Conservation (phyloP, 2,329 filamentous ascomycete genomes). For the Teratosphaeria destructans region DNA sequence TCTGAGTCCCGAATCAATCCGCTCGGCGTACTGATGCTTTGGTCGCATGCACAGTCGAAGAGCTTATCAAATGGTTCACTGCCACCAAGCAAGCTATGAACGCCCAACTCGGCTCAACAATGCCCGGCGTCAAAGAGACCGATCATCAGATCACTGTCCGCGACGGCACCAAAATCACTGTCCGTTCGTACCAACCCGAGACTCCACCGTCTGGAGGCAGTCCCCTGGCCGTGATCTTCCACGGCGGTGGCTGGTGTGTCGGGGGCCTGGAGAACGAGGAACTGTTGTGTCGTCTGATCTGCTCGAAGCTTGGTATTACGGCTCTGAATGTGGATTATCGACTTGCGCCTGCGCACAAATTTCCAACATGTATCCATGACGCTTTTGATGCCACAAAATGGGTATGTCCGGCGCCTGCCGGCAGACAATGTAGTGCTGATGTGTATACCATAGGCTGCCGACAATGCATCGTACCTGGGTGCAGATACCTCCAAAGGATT, state of each 20-base stretch:
- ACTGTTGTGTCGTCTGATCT: conserved; percentile 31
- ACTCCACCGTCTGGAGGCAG: conserved; percentile 10
- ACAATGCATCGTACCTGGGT: conserved; percentile 21
- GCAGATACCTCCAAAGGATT: conserved; percentile 37
- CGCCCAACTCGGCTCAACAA: conserved; percentile 3
- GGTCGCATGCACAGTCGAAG: background rate
- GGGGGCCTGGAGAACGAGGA: conserved; percentile 36
- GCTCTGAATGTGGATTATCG: conserved; percentile 43
- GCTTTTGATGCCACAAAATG: conserved; percentile 37
- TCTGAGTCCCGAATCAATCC: background rate
- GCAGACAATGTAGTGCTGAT: background rate
- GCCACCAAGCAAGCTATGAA: conserved; percentile 9
- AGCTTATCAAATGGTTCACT: conserved; percentile 12
- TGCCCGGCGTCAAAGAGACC: conserved; percentile 28
- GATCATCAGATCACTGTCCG: conserved; percentile 27
- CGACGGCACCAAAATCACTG: conserved; percentile 27
- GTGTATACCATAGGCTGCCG: conserved; percentile 24
- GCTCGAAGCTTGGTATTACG: conserved; percentile 28
- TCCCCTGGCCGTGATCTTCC: conserved; percentile 16
- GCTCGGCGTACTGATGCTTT: background rate
- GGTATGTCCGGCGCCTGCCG: conserved; percentile 15
- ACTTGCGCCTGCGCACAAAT: conserved; percentile 42
- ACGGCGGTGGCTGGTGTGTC: conserved; percentile 22
- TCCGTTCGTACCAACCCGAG: conserved; percentile 18
- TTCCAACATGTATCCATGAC: conserved; percentile 40